A percentile compares a stretch with the other conserved stretches of the same genome.
Conservation (phyloP, 2,329 filamentous ascomycete species). For the Aciculosporium take region DNA sequence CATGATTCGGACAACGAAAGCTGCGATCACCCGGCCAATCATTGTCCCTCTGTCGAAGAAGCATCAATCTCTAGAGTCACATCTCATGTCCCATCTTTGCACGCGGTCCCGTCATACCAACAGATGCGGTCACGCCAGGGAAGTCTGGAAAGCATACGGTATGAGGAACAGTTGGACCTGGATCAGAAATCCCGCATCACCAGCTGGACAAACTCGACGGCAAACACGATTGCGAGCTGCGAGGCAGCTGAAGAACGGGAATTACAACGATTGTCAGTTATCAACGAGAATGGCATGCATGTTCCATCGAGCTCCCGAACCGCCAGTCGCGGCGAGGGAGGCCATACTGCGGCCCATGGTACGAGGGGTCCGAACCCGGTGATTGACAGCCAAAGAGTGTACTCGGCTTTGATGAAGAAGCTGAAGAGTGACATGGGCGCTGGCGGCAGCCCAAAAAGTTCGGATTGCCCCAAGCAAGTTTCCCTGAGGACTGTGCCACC, state of each 20-base stretch:
- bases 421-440: slow-evolving; percentile 26
- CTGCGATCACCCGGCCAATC: slow-evolving; percentile 20
- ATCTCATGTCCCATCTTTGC: slow-evolving; percentile 36
- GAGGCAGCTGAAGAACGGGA: slow-evolving; percentile 28
- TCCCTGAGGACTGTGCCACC: slow-evolving; percentile 5
- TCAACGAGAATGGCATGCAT: slow-evolving; percentile 38
- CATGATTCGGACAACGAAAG: slow-evolving; percentile 15
- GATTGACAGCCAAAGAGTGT: slow-evolving; percentile 44
- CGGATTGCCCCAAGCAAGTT: not conserved
- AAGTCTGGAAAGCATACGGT: slow-evolving; percentile 36
- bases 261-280: slow-evolving; percentile 46
- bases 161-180: slow-evolving; percentile 22
- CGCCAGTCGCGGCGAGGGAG: not conserved
- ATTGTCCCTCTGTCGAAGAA: slow-evolving; percentile 23
- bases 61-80: slow-evolving; percentile 33
- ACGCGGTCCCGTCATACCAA: slow-evolving; percentile 30
- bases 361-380: slow-evolving; percentile 10
- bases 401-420: slow-evolving; percentile 48
- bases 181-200: slow-evolving; percentile 52
- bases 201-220: slow-evolving; percentile 55
- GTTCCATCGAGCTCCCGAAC: slow-evolving; percentile 22
- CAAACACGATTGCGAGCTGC: slow-evolving; percentile 36
- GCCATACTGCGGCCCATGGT: slow-evolving; percentile 4
- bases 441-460: slow-evolving; percentile 4
- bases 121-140: slow-evolving; percentile 38